Base-by-base conservation (phyloP, 2,329 filamentous ascomycete species). In the Corynespora cassiicola region DNA sequence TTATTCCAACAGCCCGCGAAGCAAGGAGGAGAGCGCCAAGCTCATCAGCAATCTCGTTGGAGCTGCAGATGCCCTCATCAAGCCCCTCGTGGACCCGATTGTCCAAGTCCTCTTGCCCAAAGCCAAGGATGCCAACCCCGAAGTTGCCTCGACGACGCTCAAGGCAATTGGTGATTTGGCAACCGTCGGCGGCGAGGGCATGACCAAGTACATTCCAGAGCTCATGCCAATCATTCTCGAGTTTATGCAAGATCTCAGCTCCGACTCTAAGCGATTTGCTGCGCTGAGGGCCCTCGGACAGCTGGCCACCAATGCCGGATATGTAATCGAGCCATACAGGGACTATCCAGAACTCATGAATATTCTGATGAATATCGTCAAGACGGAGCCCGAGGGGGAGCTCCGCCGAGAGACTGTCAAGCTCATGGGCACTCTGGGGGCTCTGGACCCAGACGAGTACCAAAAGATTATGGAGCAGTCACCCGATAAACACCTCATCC, bases 41-140 rank as follows among this genome's bases (percentile, higher is more conserved):
- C 76, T 99, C 3, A 86, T 99, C 47, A 95, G 91, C 54, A 81
- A 97, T 39, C 82, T 99, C 24, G 92, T 97, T 6, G 87, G 90
- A 48, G 95, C 96, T 60, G 92, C 94, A 0, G 92, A 95, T 44
- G 87, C 86, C 37, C 79, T 99, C 9, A 95, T 99, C 64, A 92
- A 92, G 66, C 92, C 94, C 3, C 97, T 97, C 58, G 94, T 99
- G 29, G 90, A 96, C 59, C 90, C 94, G 2, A 97, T 99, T 81
- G 88, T 97, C 36, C 87, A 87, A 9, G 90, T 96, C 2, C 79
- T 99, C n/a, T 75, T 99, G 2, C 94, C 94, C 1, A 97, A 96
- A 66, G 89, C 92, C 5, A 85, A 82, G 39, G 95, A 99, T 63
- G 69, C 82, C 1, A 94, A 90, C 52, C 82, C 91, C 0, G 88